These are phyloP conservation scores for Poa annua DNA, from an alignment of 176 grass and related monocot genomes.

Conservation along the genomic window DNA sequence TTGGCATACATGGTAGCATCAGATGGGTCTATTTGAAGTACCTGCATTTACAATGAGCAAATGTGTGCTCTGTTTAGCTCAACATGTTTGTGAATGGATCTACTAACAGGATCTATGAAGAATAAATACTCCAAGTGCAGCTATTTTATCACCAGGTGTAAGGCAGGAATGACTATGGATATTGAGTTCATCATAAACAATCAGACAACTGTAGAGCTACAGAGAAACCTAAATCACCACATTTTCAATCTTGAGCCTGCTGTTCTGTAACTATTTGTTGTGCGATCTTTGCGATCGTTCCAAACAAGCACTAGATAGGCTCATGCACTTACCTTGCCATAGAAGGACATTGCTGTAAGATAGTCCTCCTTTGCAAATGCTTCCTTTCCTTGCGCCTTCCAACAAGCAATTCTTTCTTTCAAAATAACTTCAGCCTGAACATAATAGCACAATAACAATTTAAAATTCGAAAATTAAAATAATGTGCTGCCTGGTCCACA, in stretches of 20 bases:
- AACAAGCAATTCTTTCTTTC: slow-evolving; percentile 15
- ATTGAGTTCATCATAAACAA: neutral
- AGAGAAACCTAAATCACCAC: neutral
- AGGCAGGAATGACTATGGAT: neutral
- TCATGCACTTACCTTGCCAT: slow-evolving; percentile 29
- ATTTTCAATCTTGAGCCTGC: neutral
- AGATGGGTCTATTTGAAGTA: slow-evolving; percentile 14
- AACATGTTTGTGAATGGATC: neutral
- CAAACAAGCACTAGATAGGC: neutral
- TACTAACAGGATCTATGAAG: neutral
- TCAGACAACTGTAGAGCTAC: neutral
- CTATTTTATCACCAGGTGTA: neutral
- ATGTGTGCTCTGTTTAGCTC: neutral
- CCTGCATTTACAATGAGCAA: slow-evolving; percentile 9
- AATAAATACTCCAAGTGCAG: neutral
- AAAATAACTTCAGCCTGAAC: slow-evolving; percentile 13
- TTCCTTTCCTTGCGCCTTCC: slow-evolving; percentile 29
- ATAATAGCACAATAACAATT: neutral
- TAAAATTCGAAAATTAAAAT: slow-evolving; percentile 11
- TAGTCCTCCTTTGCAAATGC: slow-evolving; percentile 41
- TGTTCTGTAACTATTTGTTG: slow-evolving; percentile 2
- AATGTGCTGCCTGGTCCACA: neutral
- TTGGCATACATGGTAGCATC: slow-evolving; percentile 28
- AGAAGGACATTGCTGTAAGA: slow-evolving; percentile 33
- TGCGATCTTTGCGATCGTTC: neutral